Evolutionary conservation across 1,139 yeast species (phyloP).

Genomic region (Suhomyces wounanorum): DNA sequence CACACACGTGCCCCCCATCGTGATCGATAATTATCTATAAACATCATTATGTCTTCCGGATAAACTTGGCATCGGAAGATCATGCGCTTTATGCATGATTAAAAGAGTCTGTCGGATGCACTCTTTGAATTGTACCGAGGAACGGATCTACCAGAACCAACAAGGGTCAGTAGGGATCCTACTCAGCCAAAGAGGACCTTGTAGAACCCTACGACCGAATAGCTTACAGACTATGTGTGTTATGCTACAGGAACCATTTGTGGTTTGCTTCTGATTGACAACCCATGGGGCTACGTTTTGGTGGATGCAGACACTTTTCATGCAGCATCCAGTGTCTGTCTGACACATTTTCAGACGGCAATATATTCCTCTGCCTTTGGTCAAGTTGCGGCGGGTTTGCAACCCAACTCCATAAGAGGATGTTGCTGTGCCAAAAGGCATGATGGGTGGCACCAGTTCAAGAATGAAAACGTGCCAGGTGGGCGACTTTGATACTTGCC

Average conservation of each 20-base stretch:
- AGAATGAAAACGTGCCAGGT: not conserved
- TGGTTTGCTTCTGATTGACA: not conserved
- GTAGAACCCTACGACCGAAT: not conserved
- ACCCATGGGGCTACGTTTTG: too few species aligned
- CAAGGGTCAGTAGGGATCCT: not conserved
- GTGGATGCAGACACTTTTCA: not conserved
- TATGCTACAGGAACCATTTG: too few species aligned
- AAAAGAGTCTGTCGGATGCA: not conserved
- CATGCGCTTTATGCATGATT: not conserved
- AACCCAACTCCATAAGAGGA: slow-evolving; percentile 26
- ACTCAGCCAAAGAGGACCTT: not conserved
- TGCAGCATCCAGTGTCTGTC: not conserved
- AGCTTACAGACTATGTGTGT: too few species aligned
- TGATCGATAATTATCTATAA: not conserved
- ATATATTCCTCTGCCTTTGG: slow-evolving; percentile 29
- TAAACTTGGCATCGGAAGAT: not conserved
- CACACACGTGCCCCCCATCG: not conserved
- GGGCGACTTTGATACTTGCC: not conserved
- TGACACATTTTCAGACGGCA: not conserved
- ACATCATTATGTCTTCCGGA: not conserved
- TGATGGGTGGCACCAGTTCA: slow-evolving; percentile 1
- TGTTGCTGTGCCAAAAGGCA: slow-evolving; percentile 6
- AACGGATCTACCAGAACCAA: not conserved
- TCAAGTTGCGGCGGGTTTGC: slow-evolving; percentile 6
- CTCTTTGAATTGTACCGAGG: not conserved